These are phyloP conservation scores for Phanerochaete sordida DNA, from an alignment of 768 basidiomycete species.

Conservation along the genomic window DNA sequence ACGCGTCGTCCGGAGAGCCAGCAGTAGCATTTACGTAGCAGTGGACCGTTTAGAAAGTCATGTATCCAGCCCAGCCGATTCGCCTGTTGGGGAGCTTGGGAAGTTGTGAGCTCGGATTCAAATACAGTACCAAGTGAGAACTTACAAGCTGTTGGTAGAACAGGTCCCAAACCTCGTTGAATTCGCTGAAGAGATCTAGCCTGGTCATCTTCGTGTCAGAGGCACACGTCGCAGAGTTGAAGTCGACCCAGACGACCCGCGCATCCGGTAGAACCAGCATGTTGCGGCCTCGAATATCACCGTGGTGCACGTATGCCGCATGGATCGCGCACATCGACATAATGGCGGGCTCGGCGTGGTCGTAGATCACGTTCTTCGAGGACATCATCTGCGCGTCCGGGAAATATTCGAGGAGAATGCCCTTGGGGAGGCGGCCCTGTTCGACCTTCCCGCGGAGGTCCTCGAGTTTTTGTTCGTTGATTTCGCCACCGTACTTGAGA, in stretches of 20 bases:
- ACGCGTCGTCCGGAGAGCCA: too few relatives aligned
- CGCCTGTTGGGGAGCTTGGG: not conserved
- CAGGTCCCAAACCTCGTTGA: not conserved
- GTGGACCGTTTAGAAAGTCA: too few relatives aligned
- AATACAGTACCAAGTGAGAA: not conserved
- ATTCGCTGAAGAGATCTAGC: not conserved
- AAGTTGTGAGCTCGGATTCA: not conserved
- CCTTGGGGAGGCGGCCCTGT: not conserved
- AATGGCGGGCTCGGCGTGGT: conserved; percentile 6
- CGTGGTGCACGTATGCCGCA: conserved; percentile 9
- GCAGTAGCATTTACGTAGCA: too few relatives aligned
- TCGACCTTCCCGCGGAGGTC: too few relatives aligned
- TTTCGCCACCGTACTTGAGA: too few relatives aligned
- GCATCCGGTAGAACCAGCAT: not conserved
- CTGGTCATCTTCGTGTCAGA: not conserved
- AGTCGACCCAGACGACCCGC: conserved; percentile 3
- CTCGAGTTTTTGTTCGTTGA: too few relatives aligned
- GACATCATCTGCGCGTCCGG: not conserved
- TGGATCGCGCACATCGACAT: conserved; percentile 4
- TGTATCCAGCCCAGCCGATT: not conserved
- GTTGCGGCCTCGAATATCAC: conserved; percentile 1
- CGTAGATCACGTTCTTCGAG: not conserved
- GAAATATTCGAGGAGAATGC: conserved; percentile 14
- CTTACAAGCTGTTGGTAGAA: conserved; percentile 3
- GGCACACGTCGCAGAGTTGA: not conserved